Base-by-base conservation (phyloP, 2,329 filamentous ascomycete species). In the Colletotrichum sp. region DNA sequence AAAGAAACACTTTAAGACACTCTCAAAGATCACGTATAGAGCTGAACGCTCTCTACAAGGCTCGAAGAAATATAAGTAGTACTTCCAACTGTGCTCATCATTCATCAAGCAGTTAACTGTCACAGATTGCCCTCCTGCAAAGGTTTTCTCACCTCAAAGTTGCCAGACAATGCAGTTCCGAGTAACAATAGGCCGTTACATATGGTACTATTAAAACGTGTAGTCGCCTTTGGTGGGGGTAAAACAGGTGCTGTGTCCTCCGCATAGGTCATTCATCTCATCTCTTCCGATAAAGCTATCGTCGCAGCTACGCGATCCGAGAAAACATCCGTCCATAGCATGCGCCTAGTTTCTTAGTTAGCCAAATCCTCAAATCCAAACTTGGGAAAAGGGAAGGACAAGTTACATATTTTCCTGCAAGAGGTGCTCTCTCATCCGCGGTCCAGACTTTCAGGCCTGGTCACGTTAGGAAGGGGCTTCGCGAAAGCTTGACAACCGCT, bases 381-480 rank as follows among this genome's bases (percentile, higher is more conserved):
- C 16, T 16, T 39, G 7, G 34, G 8, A 18, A 39, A 39, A 18
- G 2, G 8, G 5, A 1, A 10, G 5, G 5, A 5, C 8, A 5
- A 10, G 39, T 43, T 12, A 43, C 39, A 6, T 43, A 43, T 43
- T 12, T n/a, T 43, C 39, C 39, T n/a, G 16, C 18, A 12, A 43
- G 39, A 2, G 18, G 39, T n/a, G 39, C 39, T 43, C 39, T 18
- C 16, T 43, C 18, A n/a, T 43, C 39, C 18, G 39, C 18, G 18
- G 18, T n/a, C 39, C 18, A 43, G 18, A 43, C 5, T 2, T 10
- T 43, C 3, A 10, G 18, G 39, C 18, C 39, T n/a, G 3, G 39
- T 4, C 1, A 3, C n/a, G 5, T 43, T 6, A 43, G 2, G 5
- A 6, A 10, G 3, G 1, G 39, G 39, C 5, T 43, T 43, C 18